A percentile compares a stretch with the other conserved stretches of the same genome.
phyloP scores from a whole-genome alignment of 441 rosid genomes.

The Gossypium laxum region DNA sequence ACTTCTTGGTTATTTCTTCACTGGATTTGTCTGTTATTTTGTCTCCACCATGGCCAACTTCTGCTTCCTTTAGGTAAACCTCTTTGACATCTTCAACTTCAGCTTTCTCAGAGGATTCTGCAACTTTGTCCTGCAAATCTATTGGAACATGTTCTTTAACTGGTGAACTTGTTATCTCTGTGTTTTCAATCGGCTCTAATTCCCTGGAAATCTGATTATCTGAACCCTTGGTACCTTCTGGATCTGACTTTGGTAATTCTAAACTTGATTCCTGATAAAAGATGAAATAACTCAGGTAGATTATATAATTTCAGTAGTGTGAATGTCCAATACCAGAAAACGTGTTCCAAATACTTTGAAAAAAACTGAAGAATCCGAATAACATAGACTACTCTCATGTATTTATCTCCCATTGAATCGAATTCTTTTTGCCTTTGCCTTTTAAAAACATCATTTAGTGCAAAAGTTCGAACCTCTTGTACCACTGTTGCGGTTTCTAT shows the following conservation, averaged over 20 bases:
- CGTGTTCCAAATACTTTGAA: not conserved
- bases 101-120: slow-evolving; percentile 22
- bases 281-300: slow-evolving; percentile 2
- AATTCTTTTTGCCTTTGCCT: not conserved
- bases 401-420: not conserved
- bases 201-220: slow-evolving; percentile 22
- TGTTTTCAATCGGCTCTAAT: slow-evolving; percentile 13
- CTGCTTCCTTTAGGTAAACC: slow-evolving; percentile 21
- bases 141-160: slow-evolving; percentile 14
- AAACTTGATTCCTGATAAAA: slow-evolving; percentile 22
- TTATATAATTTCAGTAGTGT: not conserved
- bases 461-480: not conserved
- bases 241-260: slow-evolving; percentile 18
- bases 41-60: slow-evolving; percentile 18
- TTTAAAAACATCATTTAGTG: not conserved
- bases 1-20: slow-evolving; percentile 15
- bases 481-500: slow-evolving; percentile 18
- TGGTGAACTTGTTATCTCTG: slow-evolving; percentile 13
- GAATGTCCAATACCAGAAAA: not conserved
- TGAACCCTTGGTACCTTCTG: slow-evolving; percentile 18
- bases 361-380: not conserved
- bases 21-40: not conserved
- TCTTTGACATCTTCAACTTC: slow-evolving; percentile 22
- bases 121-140: slow-evolving; percentile 14
- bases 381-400: no score